A percentile compares a stretch with the other conserved stretches of the same genome.
Conservation (phyloP, 176 grass and related monocot genomes). For the Triticum dicoccoides region DNA sequence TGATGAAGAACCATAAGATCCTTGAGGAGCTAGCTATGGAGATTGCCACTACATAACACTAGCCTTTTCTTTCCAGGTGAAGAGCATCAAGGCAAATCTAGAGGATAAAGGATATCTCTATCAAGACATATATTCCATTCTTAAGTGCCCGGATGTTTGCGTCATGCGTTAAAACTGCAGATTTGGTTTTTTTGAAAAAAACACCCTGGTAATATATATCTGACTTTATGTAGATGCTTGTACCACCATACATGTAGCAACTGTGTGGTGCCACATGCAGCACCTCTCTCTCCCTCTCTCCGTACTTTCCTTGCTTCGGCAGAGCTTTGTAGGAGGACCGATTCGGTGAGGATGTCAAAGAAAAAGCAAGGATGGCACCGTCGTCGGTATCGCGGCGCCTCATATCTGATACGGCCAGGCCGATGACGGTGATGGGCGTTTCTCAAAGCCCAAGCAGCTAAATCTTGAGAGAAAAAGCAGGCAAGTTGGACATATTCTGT, state of each 20-base stretch:
- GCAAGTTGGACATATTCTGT: constrained; percentile 42
- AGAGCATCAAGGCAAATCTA: constrained; percentile 27
- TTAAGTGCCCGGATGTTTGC: constrained; percentile 3
- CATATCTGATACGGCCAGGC: constrained; percentile 42
- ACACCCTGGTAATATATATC: constrained; percentile 28
- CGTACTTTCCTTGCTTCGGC: constrained; percentile 29
- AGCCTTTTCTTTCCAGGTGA: constrained; percentile 37
- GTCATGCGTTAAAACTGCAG: constrained; percentile 25
- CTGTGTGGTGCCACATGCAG: constrained; percentile 11
- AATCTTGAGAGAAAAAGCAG: constrained; percentile 36
- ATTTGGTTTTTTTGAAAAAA: neutral
- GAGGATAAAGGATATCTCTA: constrained; percentile 39
- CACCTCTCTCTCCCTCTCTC: neutral
- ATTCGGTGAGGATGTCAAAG: constrained; percentile 19
- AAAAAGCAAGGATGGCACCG: constrained; percentile 37
- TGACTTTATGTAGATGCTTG: constrained; percentile 36
- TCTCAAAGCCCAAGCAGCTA: constrained; percentile 24
- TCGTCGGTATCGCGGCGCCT: constrained; percentile 29
- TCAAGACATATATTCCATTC: constrained; percentile 27
- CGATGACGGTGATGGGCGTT: neutral
- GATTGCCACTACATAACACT: constrained; percentile 38
- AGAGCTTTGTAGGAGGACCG: constrained; percentile 17
- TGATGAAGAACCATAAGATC: constrained; percentile 44
- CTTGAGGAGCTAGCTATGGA: constrained; percentile 35
- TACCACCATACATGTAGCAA: constrained; percentile 31